Evolutionary conservation across 345 rosid genomes (phyloP), one percentile per base, ranked within the genome.

Genomic region (Physaria fendleri): DNA sequence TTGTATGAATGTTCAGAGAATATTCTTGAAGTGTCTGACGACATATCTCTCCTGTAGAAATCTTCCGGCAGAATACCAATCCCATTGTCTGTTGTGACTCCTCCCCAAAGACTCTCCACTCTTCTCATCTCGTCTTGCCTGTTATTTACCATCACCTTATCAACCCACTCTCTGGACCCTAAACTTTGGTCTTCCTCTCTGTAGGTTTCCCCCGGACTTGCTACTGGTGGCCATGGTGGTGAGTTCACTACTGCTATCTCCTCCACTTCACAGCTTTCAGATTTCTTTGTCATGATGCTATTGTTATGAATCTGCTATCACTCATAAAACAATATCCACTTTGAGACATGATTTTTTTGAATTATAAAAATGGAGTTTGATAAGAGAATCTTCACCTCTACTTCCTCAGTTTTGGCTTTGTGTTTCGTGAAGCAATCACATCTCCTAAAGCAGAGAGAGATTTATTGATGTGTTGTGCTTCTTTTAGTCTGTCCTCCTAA

Each of bases 391-490:
- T 27, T 71, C 64, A 89, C 99, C 97, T 80, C 86, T 29, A 81
- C 81, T 56, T 86, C 91, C n/a, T 77, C 63, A 56, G 82, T 69
- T 75, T 80, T 88, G 64, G 76, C 76, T 72, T 75, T 71, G 66
- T 60, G 59, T 62, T 74, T 76, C 62, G 88, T n/a, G 99, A 89
- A 62, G 99, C 82, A 49, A 93, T 88, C 64, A 93, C 99, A 71
- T 93, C 99, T 28, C 98, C 98, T 56, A 92, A 68, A 64, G 98
- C 98, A 28, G 98, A 92, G n/a, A 92, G 88, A 35, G 98, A 92
- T 69, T 20, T 84, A 62, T 92, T 92, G 39, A 92, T 92, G 47
- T 92, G 93, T 7, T 92, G 96, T 52, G 98, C 98, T 75, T 92
- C 98, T 72, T 88, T 92, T 42, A 92, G 76, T 60, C 96, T 77